These are phyloP conservation scores for Haberlea rhodopensis DNA, from an alignment of 257 asterid genomes.

Conservation along the genomic window DNA sequence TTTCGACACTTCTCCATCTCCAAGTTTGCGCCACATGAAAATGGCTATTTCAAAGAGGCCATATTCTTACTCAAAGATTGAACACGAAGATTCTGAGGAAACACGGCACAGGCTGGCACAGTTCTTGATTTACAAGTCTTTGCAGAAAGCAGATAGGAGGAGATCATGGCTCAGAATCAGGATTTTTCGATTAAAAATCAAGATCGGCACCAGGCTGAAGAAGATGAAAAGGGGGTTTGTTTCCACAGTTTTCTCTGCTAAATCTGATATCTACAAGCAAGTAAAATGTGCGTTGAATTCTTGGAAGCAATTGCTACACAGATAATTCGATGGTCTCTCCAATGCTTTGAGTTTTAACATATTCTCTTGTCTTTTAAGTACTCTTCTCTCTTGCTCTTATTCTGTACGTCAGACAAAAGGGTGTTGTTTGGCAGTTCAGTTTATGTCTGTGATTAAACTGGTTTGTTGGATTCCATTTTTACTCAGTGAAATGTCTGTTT, in stretches of 20 bases:
- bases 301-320: slow-evolving; percentile 41
- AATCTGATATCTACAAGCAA: slow-evolving; percentile 33
- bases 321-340: slow-evolving; percentile 1
- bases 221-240: slow-evolving; percentile 39
- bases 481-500: neutral
- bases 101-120: slow-evolving; percentile 46
- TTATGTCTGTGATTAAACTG: neutral
- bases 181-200: slow-evolving; percentile 42
- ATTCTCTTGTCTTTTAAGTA: neutral
- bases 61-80: slow-evolving; percentile 45
- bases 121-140: slow-evolving; percentile 52
- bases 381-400: slow-evolving; percentile 4
- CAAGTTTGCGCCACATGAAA: neutral
- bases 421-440: neutral
- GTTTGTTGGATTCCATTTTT: neutral
- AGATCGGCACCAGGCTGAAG: slow-evolving; percentile 50
- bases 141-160: slow-evolving; percentile 40
- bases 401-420: neutral
- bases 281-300: slow-evolving; percentile 36
- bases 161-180: slow-evolving; percentile 47
- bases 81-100: slow-evolving; percentile 51
- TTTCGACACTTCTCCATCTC: neutral
- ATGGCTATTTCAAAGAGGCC: slow-evolving; percentile 32
- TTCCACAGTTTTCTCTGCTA: slow-evolving; percentile 24
- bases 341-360: neutral